Conservation (phyloP, 441 rosid species). For the Biscutella laevigata region DNA sequence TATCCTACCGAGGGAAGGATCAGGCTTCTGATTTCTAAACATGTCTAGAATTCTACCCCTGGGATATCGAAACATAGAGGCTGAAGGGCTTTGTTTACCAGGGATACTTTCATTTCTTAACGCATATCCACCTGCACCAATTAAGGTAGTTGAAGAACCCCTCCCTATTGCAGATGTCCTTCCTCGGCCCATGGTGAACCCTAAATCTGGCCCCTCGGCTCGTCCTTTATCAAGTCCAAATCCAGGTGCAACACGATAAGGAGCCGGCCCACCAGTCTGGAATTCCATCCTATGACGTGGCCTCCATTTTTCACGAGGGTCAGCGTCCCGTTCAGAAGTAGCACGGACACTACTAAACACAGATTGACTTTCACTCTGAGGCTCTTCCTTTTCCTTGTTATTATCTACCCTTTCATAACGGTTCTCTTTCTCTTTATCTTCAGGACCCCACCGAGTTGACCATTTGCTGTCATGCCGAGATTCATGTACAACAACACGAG, state of each 20-base stretch:
- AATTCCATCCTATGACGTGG: constrained; percentile 73
- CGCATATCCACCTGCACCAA: constrained; percentile 12
- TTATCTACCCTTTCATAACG: constrained; percentile 53
- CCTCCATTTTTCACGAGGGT: constrained; percentile 96
- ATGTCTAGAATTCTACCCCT: constrained; percentile 89
- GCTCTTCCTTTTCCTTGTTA: constrained; percentile 55
- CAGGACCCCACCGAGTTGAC: constrained; percentile 99
- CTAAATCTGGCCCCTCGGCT: constrained; percentile 46
- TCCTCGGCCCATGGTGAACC: constrained; percentile 83
- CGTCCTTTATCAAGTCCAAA: constrained; percentile 72
- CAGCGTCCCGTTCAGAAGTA: constrained; percentile 62
- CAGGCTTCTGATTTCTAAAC: constrained; percentile 55
- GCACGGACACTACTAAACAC: constrained; percentile 34
- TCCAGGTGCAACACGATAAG: constrained; percentile 81
- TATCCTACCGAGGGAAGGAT: constrained; percentile 32
- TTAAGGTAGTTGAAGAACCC: constrained; percentile 16
- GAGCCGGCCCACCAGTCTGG: constrained; percentile 34
- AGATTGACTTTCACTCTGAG: constrained; percentile 42
- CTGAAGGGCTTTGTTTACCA: constrained; percentile 26
- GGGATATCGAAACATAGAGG: constrained; percentile 42
- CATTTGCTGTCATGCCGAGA: constrained; percentile 77
- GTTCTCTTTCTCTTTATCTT: constrained; percentile 79
- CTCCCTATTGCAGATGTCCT: constrained; percentile 19
- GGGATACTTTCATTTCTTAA: constrained; percentile 33
- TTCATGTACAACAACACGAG: constrained; percentile 35